These are phyloP conservation scores for Russula foetens DNA, from an alignment of 768 basidiomycete species.

Conservation along the genomic window DNA sequence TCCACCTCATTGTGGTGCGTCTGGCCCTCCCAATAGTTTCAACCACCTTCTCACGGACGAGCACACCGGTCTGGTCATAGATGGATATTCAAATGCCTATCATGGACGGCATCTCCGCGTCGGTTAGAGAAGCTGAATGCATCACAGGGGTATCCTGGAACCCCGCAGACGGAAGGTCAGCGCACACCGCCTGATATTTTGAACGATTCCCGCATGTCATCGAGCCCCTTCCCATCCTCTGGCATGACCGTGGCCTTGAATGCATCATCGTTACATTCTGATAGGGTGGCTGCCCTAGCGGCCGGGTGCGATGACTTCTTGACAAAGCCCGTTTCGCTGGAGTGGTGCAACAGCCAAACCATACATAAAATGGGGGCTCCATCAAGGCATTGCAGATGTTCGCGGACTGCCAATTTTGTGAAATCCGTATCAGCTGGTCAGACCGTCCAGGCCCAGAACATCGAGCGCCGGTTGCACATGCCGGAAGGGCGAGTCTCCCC, in stretches of 20 bases:
- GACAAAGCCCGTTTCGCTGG: constrained; percentile 91
- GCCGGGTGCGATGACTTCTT: constrained; percentile 99
- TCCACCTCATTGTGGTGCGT: constrained; percentile 91
- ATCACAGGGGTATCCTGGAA: constrained; percentile 58
- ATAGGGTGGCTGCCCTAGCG: constrained; percentile 94
- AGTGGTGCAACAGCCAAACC: constrained; percentile 97
- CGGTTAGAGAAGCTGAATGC: constrained; percentile 66
- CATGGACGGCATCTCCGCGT: constrained; percentile 97
- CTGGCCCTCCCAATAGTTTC: not conserved
- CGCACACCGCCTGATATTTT: constrained; percentile 49
- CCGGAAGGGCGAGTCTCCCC: constrained; percentile 40
- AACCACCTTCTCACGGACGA: constrained; percentile 16
- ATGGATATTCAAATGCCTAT: constrained; percentile 99
- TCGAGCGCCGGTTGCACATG: constrained; percentile 41
- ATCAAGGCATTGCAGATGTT: constrained; percentile 93
- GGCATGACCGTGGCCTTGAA: constrained; percentile 99
- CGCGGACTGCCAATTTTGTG: constrained; percentile 63
- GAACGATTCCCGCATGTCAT: constrained; percentile 37
- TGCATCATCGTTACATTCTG: constrained; percentile 89
- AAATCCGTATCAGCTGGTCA: constrained; percentile 40
- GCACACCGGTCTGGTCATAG: constrained; percentile 35
- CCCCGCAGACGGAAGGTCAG: constrained; percentile 51
- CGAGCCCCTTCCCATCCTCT: constrained; percentile 77
- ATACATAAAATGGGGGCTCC: constrained; percentile 99
- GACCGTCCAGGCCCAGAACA: constrained; percentile 38